These are phyloP conservation scores for Claviceps pazoutovae DNA, from an alignment of 2,329 filamentous ascomycete genomes.

Conservation along the genomic window DNA sequence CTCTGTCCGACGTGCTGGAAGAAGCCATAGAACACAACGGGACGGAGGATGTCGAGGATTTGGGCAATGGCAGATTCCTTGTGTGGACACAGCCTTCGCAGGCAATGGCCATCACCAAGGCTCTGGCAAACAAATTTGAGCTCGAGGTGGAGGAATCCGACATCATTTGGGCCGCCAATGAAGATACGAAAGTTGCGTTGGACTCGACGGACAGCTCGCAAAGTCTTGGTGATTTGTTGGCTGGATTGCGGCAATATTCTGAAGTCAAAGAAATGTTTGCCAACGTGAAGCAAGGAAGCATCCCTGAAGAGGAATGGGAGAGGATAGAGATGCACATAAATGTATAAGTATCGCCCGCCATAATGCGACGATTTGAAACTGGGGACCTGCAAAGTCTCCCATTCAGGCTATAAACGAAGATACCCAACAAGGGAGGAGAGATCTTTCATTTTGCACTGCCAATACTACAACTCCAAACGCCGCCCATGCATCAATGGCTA, in stretches of 20 bases:
- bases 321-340: slow-evolving; percentile 39
- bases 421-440: neutral
- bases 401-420: too few relatives aligned
- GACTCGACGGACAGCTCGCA: slow-evolving; percentile 41
- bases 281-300: slow-evolving; percentile 43
- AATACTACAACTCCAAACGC: slow-evolving; percentile 4
- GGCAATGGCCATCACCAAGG: slow-evolving; percentile 21
- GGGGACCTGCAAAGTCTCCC: too few relatives aligned
- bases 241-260: slow-evolving; percentile 48
- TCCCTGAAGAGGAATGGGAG: slow-evolving; percentile 40
- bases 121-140: slow-evolving; percentile 46
- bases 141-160: slow-evolving; percentile 60
- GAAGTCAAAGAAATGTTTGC: slow-evolving; percentile 70
- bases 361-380: neutral
- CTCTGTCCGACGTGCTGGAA: slow-evolving; percentile 62
- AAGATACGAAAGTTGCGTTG: slow-evolving; percentile 57
- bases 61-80: slow-evolving; percentile 55
- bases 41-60: slow-evolving; percentile 55
- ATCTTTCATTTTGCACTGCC: neutral
- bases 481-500: slow-evolving; percentile 2
- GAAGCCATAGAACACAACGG: slow-evolving; percentile 71
- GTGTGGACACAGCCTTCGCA: slow-evolving; percentile 31
- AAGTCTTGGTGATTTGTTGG: slow-evolving; percentile 45
- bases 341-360: slow-evolving; percentile 16
- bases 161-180: slow-evolving; percentile 74